Evolutionary conservation across 352 stramenopile species (phyloP), one percentile per base, ranked within the genome.

Genomic region (Phytophthora sojae): DNA sequence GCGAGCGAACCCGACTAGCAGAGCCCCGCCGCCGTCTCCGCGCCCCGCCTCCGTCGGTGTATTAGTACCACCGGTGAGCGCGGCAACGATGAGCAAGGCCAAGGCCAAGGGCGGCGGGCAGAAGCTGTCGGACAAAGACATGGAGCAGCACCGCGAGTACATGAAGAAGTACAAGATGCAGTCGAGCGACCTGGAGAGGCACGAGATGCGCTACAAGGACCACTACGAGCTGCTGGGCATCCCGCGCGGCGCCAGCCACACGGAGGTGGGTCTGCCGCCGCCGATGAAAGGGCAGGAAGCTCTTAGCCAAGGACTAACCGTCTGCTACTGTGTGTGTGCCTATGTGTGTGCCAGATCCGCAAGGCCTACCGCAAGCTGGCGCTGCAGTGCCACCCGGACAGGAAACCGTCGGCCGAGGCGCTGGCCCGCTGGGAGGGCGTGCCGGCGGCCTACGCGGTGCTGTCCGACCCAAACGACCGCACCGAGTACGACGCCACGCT

Each of bases 81-180:
- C 14, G 39, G 12, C 39, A 44, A 47, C 30, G 39, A 69, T 75
- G 29, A 54, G 54, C 19, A 71, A 71, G 62, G 17, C 30, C 63
- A 75, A 72, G 51, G 25, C 52, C 50, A 75, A 67, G 57, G 59
- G 19, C 39, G 54, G 54, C 59, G 58, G 25, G 14, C 39, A 47
- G 39, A 82, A 81, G 45, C 57, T 84, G 37, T 78, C 76, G 57
- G 84, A 89, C 29, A 93, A 94, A 68, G 83, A 94, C 67, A 91
- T 96, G 85, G 76, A 91, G 62, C 75, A 89, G 44, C 88, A 96
- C 57, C 88, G 88, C 42, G 85, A 92, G 79, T 96, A 96, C 77
- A 96, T 96, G 88, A 93, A 93, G 79, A 92, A 92, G 75, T 96
- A 91, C 81, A 89, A 92, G 73, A 89, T 88, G 84, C 80, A 91